These are phyloP conservation scores for Kazachstania taianensis DNA, from an alignment of 805 yeast genomes.

Conservation along the genomic window DNA sequence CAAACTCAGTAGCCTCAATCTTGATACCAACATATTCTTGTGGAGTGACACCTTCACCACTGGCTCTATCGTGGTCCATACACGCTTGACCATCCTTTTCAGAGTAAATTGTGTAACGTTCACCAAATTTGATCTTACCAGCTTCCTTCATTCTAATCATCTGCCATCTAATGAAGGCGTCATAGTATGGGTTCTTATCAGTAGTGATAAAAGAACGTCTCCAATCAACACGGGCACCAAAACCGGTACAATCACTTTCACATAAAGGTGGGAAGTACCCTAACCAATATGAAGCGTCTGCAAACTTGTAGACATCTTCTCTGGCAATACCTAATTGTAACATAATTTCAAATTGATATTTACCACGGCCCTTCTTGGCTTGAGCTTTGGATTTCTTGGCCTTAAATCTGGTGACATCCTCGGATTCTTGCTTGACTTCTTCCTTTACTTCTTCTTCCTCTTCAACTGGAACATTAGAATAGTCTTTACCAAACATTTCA, in stretches of 20 bases:
- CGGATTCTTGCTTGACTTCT: slow-evolving; percentile 37
- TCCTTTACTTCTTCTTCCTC: slow-evolving; percentile 34
- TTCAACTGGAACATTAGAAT: slow-evolving; percentile 54
- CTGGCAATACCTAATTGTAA: slow-evolving; percentile 80
- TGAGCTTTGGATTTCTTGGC: slow-evolving; percentile 90
- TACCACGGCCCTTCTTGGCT: slow-evolving; percentile 88
- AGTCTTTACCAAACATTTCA: slow-evolving; percentile 81
- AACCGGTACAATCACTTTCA: slow-evolving; percentile 61
- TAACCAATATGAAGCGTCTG: slow-evolving; percentile 90
- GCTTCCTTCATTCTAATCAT: slow-evolving; percentile 74
- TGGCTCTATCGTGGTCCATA: slow-evolving; percentile 96
- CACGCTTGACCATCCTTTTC: slow-evolving; percentile 98
- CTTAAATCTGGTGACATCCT: slow-evolving; percentile 81
- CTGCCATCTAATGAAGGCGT: slow-evolving; percentile 93
- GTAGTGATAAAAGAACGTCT: slow-evolving; percentile 93
- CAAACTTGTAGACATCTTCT: slow-evolving; percentile 77
- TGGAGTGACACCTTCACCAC: slow-evolving; percentile 95
- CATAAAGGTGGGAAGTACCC: slow-evolving; percentile 85
- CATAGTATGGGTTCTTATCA: slow-evolving; percentile 90
- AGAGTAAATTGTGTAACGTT: slow-evolving; percentile 93
- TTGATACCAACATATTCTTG: slow-evolving; percentile 94
- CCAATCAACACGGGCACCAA: slow-evolving; percentile 97
- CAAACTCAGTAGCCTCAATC: slow-evolving; percentile 56
- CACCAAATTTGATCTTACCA: slow-evolving; percentile 94
- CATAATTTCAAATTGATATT: slow-evolving; percentile 95